These are phyloP conservation scores for Babesia bovis DNA, from an alignment of 169 alveolate genomes.

Conservation along the genomic window DNA sequence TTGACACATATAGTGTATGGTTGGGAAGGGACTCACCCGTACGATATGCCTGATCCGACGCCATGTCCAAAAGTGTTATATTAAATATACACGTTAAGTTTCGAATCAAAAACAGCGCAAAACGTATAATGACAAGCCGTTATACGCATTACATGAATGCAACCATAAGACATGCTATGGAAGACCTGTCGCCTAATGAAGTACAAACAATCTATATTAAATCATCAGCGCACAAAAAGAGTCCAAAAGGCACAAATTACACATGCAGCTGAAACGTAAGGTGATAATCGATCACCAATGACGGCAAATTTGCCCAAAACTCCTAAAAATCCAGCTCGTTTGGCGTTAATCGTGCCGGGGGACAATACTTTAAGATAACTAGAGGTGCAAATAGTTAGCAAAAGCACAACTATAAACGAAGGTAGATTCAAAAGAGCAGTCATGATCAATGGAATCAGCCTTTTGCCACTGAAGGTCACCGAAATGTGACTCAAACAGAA, in stretches of 20 bases:
- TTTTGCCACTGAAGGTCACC: conserved; percentile 3
- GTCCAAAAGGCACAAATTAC: conserved; percentile 86
- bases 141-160: too few species aligned
- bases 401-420: conserved; percentile 86
- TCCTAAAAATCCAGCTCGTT: conserved; percentile 90
- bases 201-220: too few species aligned
- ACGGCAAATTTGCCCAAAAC: conserved; percentile 93
- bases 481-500: conserved; percentile 11
- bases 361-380: conserved; percentile 87
- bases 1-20: conserved; percentile 81
- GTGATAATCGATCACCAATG: conserved; percentile 93
- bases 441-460: conserved; percentile 70
- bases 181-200: too few species aligned
- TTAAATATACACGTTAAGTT: neutral
- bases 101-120: too few species aligned
- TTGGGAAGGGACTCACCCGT: conserved; percentile 78
- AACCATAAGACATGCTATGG: too few species aligned
- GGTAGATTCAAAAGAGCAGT: conserved; percentile 92
- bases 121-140: too few species aligned
- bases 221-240: conserved; percentile 84
- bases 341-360: conserved; percentile 86
- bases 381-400: conserved; percentile 92
- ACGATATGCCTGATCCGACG: conserved; percentile 19
- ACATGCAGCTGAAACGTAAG: conserved; percentile 89
- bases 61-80: neutral